phyloP scores from a whole-genome alignment of 306 rosid species.

The Prunus salicina region DNA sequence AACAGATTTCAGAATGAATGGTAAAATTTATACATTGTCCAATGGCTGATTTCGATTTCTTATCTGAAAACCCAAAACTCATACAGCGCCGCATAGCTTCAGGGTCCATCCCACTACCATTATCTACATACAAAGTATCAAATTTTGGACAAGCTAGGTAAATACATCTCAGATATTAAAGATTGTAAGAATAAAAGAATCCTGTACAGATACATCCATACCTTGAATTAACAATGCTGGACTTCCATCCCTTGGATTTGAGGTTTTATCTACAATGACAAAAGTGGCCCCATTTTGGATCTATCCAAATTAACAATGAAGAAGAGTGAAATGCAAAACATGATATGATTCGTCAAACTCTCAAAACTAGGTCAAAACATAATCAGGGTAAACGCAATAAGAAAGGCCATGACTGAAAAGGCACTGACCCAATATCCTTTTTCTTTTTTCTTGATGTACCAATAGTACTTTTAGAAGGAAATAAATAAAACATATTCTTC shows the following conservation, averaged over 20 bases:
- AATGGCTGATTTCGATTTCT: conserved; percentile 66
- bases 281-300: conserved; percentile 91
- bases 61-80: conserved; percentile 95
- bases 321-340: conserved; percentile 27
- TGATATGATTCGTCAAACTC: conserved; percentile 11
- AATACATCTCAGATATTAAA: not conserved
- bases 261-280: conserved; percentile 76
- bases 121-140: conserved; percentile 48
- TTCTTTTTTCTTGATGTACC: too few relatives aligned
- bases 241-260: conserved; percentile 79
- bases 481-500: not conserved
- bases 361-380: conserved; percentile 9
- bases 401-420: too few relatives aligned
- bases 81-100: conserved; percentile 79
- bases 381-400: not conserved
- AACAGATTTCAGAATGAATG: conserved; percentile 23
- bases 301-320: conserved; percentile 52
- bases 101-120: conserved; percentile 93
- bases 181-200: not conserved
- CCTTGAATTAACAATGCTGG: conserved; percentile 90
- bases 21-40: conserved; percentile 73
- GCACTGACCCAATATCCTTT: too few relatives aligned
- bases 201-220: conserved; percentile 25
- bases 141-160: conserved; percentile 10
- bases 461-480: conserved; percentile 8